A percentile compares a stretch with the other conserved stretches of the same genome.
phyloP scores from a whole-genome alignment of 441 rosid species.

The Theobroma grandiflorum region DNA sequence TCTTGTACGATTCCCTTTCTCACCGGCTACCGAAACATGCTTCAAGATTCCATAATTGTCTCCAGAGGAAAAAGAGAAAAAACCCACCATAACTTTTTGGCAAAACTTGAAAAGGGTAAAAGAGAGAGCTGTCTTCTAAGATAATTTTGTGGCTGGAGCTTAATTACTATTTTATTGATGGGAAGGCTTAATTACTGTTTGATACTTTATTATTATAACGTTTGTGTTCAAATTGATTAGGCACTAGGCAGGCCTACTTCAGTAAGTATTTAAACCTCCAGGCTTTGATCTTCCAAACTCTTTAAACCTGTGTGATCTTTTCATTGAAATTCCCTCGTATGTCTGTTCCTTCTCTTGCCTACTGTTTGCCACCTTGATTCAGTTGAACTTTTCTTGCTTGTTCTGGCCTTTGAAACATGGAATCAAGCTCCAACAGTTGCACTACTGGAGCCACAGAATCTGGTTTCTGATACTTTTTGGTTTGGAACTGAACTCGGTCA shows the following conservation, averaged over 20 bases:
- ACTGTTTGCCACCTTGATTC: slow-evolving; percentile 15
- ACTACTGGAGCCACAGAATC: slow-evolving; percentile 26
- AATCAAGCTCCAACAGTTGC: slow-evolving; percentile 18
- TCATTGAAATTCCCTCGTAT: background rate
- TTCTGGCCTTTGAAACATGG: slow-evolving; percentile 34
- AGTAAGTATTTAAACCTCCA: slow-evolving; percentile 43
- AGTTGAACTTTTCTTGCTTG: slow-evolving; percentile 29
- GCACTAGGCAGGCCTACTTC: slow-evolving; percentile 23
- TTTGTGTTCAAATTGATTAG: slow-evolving; percentile 25
- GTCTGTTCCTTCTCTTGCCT: slow-evolving; percentile 15
- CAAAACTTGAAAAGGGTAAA: slow-evolving; percentile 24
- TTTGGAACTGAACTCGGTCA: slow-evolving; percentile 30
- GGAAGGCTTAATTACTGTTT: background rate
- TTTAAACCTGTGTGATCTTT: slow-evolving; percentile 30
- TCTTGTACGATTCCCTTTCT: slow-evolving; percentile 25
- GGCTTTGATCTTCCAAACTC: slow-evolving; percentile 33
- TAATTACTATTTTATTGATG: slow-evolving; percentile 6
- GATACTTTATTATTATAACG: slow-evolving; percentile 24
- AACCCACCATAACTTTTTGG: slow-evolving; percentile 22
- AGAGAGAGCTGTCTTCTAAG: slow-evolving; percentile 9
- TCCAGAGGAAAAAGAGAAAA: slow-evolving; percentile 18
- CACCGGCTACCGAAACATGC: slow-evolving; percentile 38
- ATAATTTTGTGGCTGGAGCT: slow-evolving; percentile 26
- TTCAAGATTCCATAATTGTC: slow-evolving; percentile 41
- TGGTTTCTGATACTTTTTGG: slow-evolving; percentile 26